Base-by-base conservation (phyloP, 306 rosid species). In the Corylus avellana region DNA sequence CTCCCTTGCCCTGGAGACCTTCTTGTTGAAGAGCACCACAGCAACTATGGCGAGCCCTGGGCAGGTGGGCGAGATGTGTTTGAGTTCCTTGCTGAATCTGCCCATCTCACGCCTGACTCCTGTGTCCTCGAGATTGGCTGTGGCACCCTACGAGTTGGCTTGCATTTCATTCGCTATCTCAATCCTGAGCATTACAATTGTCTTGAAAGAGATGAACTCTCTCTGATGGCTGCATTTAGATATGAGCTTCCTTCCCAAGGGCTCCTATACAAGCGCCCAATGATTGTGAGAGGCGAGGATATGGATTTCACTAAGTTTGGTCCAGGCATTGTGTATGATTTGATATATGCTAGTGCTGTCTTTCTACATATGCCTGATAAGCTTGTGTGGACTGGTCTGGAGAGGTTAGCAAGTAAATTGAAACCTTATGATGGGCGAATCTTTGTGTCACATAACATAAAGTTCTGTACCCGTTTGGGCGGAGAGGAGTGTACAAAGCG, bases 11-110 rank as follows among this genome's bases (percentile, higher is more conserved):
- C 98, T 1, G 96, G 96, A 4, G 97, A 84, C 80, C 97, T 92
- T 78, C 92, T 92, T 8, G 97, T 93, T 14, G 98, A 94, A 83
- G 89, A 94, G 90, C 97, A 92, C 79, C 98, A 92, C 77, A 94
- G 97, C 87, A 94, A 94, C 87, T 92, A 94, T 13, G 98, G 97
- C 2, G 98, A 94, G 77, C 97, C 98, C 20, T 94, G 97, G 98
- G 98, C 98, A 9, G 97, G 98, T 5, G 98, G 97, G 79, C 84
- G 98, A 68, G 98, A 92, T 44, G 96, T 92, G 55, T 90, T 88
- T 79, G 98, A 92, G 84, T 94, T 92, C 82, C 92, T 94, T 54
- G 97, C 93, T 18, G 85, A 89, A 75, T 77, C 92, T 53, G 39
- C 85, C 79, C 86, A 87, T 59, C 89, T 94, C 72, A 89, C 29